A percentile compares a stretch with the other conserved stretches of the same genome.
Evolutionary conservation across 352 stramenopile species (phyloP).

Genomic region (Phytophthora tentaculata): DNA sequence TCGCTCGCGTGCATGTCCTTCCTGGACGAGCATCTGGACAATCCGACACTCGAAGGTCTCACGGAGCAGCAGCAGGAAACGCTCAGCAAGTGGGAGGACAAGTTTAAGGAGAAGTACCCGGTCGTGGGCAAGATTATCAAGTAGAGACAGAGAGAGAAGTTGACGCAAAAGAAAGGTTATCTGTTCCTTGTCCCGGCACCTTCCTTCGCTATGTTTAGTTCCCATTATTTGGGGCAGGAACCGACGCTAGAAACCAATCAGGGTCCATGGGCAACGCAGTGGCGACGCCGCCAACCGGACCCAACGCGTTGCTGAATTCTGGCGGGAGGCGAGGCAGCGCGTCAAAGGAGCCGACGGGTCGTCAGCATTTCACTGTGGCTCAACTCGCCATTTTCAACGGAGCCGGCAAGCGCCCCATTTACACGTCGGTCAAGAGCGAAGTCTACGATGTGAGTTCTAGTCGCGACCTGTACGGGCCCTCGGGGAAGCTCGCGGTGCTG

Average conservation of each 20-base stretch:
- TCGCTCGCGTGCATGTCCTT: constrained; percentile 98
- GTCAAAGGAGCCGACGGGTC: constrained; percentile 17
- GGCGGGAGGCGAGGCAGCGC: constrained; percentile 8
- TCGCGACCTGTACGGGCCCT: constrained; percentile 89
- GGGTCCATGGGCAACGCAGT: constrained; percentile 41
- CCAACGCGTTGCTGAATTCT: constrained; percentile 20
- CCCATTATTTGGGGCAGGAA: constrained; percentile 14
- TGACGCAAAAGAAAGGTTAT: background rate
- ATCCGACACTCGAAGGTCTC: constrained; percentile 91
- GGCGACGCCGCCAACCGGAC: constrained; percentile 34
- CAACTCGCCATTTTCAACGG: constrained; percentile 90
- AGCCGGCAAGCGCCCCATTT: constrained; percentile 81
- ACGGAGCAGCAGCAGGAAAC: constrained; percentile 93
- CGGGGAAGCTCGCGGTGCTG: constrained; percentile 87
- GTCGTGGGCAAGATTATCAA: constrained; percentile 88
- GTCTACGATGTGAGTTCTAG: constrained; percentile 94
- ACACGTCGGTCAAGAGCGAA: constrained; percentile 90
- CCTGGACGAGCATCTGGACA: constrained; percentile 92
- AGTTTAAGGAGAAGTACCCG: constrained; percentile 96
- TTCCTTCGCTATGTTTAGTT: constrained; percentile 34
- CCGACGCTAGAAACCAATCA: constrained; percentile 23
- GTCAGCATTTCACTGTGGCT: constrained; percentile 71
- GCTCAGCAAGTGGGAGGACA: constrained; percentile 96
- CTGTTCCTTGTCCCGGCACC: background rate
- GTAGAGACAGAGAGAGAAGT: constrained; percentile 22